Evolutionary conservation across 2,329 filamentous ascomycete species (phyloP), one percentile per base, ranked within the genome.

Genomic region (Cordyceps militaris): DNA sequence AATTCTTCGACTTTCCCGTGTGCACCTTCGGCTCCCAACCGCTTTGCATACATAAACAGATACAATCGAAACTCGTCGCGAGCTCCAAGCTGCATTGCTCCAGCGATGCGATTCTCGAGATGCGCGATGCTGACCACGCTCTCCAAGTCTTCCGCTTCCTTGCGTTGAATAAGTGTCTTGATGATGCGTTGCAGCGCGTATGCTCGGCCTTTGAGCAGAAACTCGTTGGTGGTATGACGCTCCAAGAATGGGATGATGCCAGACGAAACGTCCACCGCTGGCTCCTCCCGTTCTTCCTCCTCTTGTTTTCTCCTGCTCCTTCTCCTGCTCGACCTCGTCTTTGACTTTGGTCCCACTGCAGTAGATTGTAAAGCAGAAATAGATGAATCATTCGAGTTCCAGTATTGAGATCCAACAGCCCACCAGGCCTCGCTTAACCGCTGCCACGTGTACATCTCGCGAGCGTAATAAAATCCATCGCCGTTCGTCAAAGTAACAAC

Each of bases 1-100:
- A 99, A 77, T 74, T 99, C 95, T 69, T 97, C 93, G 2, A 97
- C 91, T 74, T 99, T 99, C 58, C 84, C 80, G 64, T 87, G 85
- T 53, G 93, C 76, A 0, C 91, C 91, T 71, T 99, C 95, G 0
- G 91, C 91, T 1, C 94, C 94, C 6, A 99, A 82, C 0, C 94
- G 86, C 75, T 97, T 97, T 3, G 92, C 93, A 67, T 99, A 99
- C 91, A 97, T 97, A 67, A 91, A 88, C n/a, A 99, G 76, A 67
- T 97, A 97, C 1, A 96, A 79, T 58, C 91, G 85, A 74, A 97
- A 99, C 70, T 99, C 94, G 59, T 97, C 92, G 65, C 85, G 88
- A 0, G 94, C 88, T 3, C 88, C 89, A 1, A 99, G 76, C 60
- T 90, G 87, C 68, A 95, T 75, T 0, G 94, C 90, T 4, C 91